These are phyloP conservation scores for Lasiosphaeria miniovina DNA, from an alignment of 495 filamentous ascomycete species.

Conservation along the genomic window DNA sequence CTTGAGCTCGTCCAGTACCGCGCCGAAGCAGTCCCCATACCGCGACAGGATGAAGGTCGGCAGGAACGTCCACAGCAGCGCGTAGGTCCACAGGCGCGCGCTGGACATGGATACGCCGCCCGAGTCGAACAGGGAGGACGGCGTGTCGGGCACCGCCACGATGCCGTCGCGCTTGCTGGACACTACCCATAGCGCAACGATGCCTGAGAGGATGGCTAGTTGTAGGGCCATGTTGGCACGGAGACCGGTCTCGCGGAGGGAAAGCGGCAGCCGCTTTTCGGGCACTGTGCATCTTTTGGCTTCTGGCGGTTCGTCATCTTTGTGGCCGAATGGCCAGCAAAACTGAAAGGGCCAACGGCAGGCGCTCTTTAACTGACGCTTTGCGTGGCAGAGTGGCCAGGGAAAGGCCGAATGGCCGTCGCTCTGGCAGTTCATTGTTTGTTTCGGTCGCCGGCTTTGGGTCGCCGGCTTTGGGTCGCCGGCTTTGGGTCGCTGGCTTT, in stretches of 20 bases:
- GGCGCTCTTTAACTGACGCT: not conserved
- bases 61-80: not conserved
- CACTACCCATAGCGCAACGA: not conserved
- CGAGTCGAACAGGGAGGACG: not conserved
- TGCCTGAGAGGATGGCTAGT: not conserved
- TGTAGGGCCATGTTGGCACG: not conserved
- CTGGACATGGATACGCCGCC: not conserved
- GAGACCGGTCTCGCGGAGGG: not conserved
- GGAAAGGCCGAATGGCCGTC: not conserved
- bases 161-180: not conserved
- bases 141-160: not conserved
- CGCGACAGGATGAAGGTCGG: constrained; percentile 1
- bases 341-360: not conserved
- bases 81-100: not conserved
- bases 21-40: not conserved
- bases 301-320: not conserved
- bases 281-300: not conserved
- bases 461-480: not conserved
- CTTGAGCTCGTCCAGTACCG: not conserved
- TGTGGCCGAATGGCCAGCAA: too few relatives aligned
- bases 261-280: not conserved
- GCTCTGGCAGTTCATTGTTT: not conserved
- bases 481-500: not conserved
- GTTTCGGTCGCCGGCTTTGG: not conserved
- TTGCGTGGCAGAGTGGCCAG: not conserved